A percentile compares a stretch with the other conserved stretches of the same genome.
phyloP scores from a whole-genome alignment of 192 early-diverging fungal species.

The Geosiphon pyriformis region DNA sequence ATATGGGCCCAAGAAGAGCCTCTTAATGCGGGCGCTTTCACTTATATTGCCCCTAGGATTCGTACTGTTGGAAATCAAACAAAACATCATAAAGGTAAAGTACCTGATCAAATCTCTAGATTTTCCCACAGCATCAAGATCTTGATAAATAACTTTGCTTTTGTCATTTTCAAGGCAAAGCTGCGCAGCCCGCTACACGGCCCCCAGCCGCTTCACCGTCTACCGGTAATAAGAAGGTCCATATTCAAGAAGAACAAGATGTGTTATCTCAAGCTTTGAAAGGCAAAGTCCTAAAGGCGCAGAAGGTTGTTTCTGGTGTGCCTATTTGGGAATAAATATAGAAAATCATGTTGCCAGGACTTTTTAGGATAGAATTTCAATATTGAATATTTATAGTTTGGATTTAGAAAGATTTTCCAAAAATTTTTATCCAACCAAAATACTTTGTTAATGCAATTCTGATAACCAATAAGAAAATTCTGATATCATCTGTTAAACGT shows the following conservation, averaged over 20 bases:
- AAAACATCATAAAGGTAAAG: slow-evolving; percentile 56
- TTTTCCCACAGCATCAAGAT: neutral
- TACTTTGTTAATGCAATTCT: no score
- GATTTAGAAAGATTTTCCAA: no score
- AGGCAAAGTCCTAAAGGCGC: slow-evolving; percentile 60
- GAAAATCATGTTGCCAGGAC: no score
- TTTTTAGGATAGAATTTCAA: no score
- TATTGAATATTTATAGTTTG: no score
- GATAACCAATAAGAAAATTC: no score
- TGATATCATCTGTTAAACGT: no score
- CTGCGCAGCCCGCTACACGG: slow-evolving; percentile 77
- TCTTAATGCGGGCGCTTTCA: slow-evolving; percentile 90
- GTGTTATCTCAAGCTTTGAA: slow-evolving; percentile 67
- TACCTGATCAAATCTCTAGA: slow-evolving; percentile 23
- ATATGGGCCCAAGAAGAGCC: slow-evolving; percentile 96
- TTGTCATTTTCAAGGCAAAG: slow-evolving; percentile 28
- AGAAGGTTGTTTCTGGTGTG: slow-evolving; percentile 62
- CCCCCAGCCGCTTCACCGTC: slow-evolving; percentile 84
- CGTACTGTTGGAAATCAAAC: slow-evolving; percentile 74
- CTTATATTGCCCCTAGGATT: slow-evolving; percentile 81
- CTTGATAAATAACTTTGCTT: neutral
- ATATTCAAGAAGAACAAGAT: slow-evolving; percentile 76
- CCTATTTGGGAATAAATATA: slow-evolving; percentile 55
- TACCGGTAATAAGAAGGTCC: slow-evolving; percentile 94
- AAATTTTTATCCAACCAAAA: no score